These are phyloP conservation scores for Hymenoscyphus albidus DNA, from an alignment of 2,329 filamentous ascomycete genomes.

Conservation along the genomic window DNA sequence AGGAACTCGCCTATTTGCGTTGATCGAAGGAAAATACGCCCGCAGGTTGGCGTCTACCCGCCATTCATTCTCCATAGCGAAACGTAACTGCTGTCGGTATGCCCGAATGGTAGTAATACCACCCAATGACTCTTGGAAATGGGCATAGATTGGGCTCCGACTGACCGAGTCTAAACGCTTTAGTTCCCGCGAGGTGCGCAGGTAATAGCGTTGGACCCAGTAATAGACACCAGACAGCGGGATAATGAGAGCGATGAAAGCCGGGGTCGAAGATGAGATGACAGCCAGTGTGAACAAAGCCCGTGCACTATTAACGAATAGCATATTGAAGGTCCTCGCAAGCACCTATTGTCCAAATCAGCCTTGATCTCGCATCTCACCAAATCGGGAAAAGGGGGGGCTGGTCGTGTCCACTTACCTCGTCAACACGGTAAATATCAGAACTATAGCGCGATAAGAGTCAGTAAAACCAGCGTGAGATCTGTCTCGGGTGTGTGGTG, in stretches of 20 bases:
- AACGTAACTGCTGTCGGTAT: slow-evolving; percentile 83
- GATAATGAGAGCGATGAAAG: slow-evolving; percentile 75
- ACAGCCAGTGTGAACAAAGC: slow-evolving; percentile 82
- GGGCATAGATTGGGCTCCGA: slow-evolving; percentile 92
- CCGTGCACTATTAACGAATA: slow-evolving; percentile 71
- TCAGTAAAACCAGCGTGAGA: slow-evolving; percentile 23
- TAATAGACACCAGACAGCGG: slow-evolving; percentile 79
- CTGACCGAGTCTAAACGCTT: slow-evolving; percentile 95
- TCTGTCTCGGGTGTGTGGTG: slow-evolving; percentile 15
- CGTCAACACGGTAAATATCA: slow-evolving; percentile 48
- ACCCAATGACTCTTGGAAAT: slow-evolving; percentile 95
- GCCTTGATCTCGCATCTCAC: slow-evolving; percentile 37
- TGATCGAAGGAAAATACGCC: slow-evolving; percentile 94
- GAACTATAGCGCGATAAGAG: slow-evolving; percentile 32
- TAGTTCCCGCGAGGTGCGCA: slow-evolving; percentile 90
- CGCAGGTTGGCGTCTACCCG: slow-evolving; percentile 90
- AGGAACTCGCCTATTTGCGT: slow-evolving; percentile 48
- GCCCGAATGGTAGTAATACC: slow-evolving; percentile 94
- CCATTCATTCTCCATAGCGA: slow-evolving; percentile 94
- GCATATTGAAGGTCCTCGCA: slow-evolving; percentile 96
- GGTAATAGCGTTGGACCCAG: slow-evolving; percentile 94
- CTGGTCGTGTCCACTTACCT: slow-evolving; percentile 23
- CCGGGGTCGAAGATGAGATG: slow-evolving; percentile 76
- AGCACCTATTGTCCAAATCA: slow-evolving; percentile 73
- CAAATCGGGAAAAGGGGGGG: slow-evolving; percentile 21